Evolutionary conservation across 495 filamentous ascomycete genomes (phyloP).

Genomic region (Penicillium goetzii): DNA sequence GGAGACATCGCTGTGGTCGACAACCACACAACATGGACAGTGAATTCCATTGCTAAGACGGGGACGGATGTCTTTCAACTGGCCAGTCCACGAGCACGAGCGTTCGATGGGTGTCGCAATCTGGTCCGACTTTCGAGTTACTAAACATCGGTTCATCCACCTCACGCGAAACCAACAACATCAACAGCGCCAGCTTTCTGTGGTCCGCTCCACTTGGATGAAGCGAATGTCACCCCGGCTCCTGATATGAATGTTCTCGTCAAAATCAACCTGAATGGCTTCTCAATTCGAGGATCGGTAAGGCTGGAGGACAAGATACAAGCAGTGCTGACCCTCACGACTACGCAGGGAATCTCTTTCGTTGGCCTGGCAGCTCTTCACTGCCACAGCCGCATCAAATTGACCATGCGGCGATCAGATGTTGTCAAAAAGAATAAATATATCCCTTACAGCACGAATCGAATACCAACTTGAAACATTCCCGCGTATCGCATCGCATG

Average conservation of each 20-base stretch:
- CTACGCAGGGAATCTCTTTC: not conserved
- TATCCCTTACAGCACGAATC: not conserved
- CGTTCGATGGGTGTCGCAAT: too few species aligned
- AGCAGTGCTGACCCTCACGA: not conserved
- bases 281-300: not conserved
- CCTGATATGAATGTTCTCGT: not conserved
- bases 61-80: too few species aligned
- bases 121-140: too few species aligned
- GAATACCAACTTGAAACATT: not conserved
- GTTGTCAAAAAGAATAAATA: not conserved
- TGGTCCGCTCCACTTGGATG: not conserved
- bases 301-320: not conserved
- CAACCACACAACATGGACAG: too few species aligned
- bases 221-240: not conserved
- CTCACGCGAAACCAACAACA: not conserved
- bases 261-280: not conserved
- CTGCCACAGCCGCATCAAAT: not conserved
- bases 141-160: not conserved
- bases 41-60: too few species aligned
- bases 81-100: too few species aligned
- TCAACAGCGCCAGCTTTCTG: not conserved
- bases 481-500: not conserved
- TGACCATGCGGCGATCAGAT: not conserved
- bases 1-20: too few species aligned
- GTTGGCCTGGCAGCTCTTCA: not conserved